Evolutionary conservation across 371 early-diverging fungal species (phyloP).

Genomic region (Sporodiniella umbellata): DNA sequence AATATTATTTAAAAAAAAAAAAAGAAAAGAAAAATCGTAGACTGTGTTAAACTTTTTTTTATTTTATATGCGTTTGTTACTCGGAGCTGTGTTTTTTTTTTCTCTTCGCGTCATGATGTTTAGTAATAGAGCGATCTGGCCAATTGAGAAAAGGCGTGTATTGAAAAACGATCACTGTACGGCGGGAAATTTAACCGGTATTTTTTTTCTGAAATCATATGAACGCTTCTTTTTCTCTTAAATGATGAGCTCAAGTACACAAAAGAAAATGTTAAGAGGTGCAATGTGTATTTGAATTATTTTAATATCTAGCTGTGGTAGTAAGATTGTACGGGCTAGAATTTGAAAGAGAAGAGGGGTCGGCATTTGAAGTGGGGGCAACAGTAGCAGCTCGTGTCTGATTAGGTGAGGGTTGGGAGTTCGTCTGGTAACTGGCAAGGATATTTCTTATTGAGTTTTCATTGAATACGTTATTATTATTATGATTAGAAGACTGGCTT

Average conservation of each 20-base stretch:
- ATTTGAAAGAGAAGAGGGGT: background rate
- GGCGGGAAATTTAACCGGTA: background rate
- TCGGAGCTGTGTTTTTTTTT: background rate
- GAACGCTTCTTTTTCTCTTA: too few species aligned
- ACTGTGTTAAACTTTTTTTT: background rate
- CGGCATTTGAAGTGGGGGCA: background rate
- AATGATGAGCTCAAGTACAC: too few species aligned
- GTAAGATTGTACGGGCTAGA: background rate
- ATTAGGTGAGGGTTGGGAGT: background rate
- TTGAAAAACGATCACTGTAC: background rate
- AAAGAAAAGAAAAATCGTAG: constrained; percentile 14
- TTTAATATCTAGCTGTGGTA: constrained; percentile 1
- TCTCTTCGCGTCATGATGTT: constrained; percentile 18
- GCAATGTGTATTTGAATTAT: background rate
- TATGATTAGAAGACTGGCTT: background rate
- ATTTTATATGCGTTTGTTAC: constrained; percentile 1
- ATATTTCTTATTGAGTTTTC: constrained; percentile 7
- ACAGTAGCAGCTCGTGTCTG: background rate
- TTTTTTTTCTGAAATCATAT: background rate
- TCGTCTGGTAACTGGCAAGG: constrained; percentile 2
- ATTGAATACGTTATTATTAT: background rate
- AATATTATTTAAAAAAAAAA: constrained; percentile 4
- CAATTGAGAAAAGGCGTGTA: background rate
- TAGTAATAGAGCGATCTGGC: constrained; percentile 5
- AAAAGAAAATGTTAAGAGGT: background rate